phyloP scores from a whole-genome alignment of 129 eudicot genomes.

The Chrysanthemum lavandulifolium region DNA sequence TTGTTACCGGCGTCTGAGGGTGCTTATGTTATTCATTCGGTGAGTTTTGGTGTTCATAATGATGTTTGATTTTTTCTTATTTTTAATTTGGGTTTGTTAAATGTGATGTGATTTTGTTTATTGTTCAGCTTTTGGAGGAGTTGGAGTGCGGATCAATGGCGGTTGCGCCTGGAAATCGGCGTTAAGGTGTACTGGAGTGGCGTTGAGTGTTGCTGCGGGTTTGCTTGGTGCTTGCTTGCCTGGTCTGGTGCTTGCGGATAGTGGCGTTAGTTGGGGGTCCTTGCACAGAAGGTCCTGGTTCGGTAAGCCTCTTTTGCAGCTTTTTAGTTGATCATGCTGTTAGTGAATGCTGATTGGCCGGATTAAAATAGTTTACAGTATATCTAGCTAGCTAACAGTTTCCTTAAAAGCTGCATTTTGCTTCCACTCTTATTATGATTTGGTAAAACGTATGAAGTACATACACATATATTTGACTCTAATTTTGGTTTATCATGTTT shows the following conservation, averaged over 20 bases:
- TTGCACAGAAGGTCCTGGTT: conserved; percentile 95
- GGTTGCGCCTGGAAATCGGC: conserved; percentile 83
- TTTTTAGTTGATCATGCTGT: background rate
- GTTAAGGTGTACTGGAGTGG: conserved; percentile 2
- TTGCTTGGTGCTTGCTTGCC: conserved; percentile 82
- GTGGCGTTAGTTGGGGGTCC: conserved; percentile 84
- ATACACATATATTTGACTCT: background rate
- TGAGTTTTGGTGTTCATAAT: conserved; percentile 22
- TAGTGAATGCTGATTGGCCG: background rate
- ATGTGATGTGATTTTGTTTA: conserved; percentile 9
- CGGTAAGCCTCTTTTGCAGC: conserved; percentile 42
- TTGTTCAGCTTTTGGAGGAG: conserved; percentile 79
- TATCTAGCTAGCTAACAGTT: background rate
- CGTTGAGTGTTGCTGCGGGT: too few relatives aligned
- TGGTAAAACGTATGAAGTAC: background rate
- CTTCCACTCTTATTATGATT: background rate
- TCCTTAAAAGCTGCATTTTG: background rate
- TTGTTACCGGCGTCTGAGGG: conserved; percentile 92
- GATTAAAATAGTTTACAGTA: background rate
- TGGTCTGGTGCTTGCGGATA: conserved; percentile 84
- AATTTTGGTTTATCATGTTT: background rate
- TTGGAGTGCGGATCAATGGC: conserved; percentile 86
- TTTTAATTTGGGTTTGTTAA: background rate
- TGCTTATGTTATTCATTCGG: conserved; percentile 75
- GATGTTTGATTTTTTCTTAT: conserved; percentile 2